A percentile compares a stretch with the other conserved stretches of the same genome.
Conservation (phyloP, 176 grass and related monocot species). For the Rhipidocladum racemiflorum region DNA sequence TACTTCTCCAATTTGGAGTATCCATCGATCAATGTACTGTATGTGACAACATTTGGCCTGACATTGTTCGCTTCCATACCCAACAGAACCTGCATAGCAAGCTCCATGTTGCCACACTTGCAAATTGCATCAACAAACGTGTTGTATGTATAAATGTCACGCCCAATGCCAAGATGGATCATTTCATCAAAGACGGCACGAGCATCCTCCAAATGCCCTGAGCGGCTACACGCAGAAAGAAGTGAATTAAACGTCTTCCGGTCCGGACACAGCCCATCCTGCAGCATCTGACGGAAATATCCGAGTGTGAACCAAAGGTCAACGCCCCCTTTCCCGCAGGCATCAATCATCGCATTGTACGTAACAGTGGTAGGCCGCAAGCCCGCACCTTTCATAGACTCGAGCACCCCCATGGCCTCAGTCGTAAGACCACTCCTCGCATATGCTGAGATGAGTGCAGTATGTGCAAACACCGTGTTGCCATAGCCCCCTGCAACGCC, state of each 20-base stretch:
- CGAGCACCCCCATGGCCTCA: constrained; percentile 72
- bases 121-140: constrained; percentile 96
- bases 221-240: constrained; percentile 82
- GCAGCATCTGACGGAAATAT: constrained; percentile 90
- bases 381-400: constrained; percentile 60
- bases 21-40: constrained; percentile 95
- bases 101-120: constrained; percentile 94
- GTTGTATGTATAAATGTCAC: constrained; percentile 99
- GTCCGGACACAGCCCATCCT: constrained; percentile 73
- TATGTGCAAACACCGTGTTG: constrained; percentile 85
- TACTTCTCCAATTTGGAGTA: constrained; percentile 95
- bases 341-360: constrained; percentile 92
- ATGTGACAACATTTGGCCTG: constrained; percentile 90
- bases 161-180: constrained; percentile 80
- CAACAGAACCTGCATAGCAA: constrained; percentile 69
- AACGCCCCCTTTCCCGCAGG: constrained; percentile 82
- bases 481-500: constrained; percentile 60
- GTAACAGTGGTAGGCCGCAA: constrained; percentile 78
- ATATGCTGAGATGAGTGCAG: constrained; percentile 84
- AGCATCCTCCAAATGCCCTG: constrained; percentile 81
- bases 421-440: constrained; percentile 71
- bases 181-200: constrained; percentile 87
- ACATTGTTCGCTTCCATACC: constrained; percentile 74
- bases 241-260: constrained; percentile 97
- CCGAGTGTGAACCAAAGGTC: constrained; percentile 71